Percentiles rank a stretch among this genome's conserved stretches.
These are phyloP conservation scores for Aspergillus uvarum DNA, from an alignment of 2,329 filamentous ascomycete genomes.

Conservation along the genomic window DNA sequence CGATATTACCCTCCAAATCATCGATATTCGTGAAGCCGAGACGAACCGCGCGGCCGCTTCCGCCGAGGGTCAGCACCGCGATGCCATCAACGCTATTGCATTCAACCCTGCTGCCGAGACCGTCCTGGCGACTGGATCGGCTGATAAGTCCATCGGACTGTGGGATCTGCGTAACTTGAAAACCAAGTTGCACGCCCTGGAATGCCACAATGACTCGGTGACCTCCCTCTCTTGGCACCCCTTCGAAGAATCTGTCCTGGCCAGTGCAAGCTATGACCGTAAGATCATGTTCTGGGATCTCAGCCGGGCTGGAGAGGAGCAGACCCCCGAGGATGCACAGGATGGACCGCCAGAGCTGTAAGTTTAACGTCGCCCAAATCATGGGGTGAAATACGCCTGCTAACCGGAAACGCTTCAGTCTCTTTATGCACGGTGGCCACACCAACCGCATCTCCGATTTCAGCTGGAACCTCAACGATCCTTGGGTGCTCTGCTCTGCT, in stretches of 20 bases:
- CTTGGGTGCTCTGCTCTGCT: conserved; percentile 93
- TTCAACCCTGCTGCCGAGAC: conserved; percentile 93
- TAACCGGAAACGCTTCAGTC: conserved; percentile 46
- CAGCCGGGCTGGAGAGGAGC: conserved; percentile 86
- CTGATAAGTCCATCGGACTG: conserved; percentile 89
- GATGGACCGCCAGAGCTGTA: conserved; percentile 94
- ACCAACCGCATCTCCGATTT: conserved; percentile 97
- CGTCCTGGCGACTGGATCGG: conserved; percentile 86
- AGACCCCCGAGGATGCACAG: conserved; percentile 89
- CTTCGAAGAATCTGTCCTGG: conserved; percentile 80
- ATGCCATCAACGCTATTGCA: conserved; percentile 92
- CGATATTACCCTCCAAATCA: conserved; percentile 86
- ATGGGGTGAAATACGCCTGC: background rate
- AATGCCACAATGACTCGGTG: conserved; percentile 84
- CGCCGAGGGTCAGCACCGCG: conserved; percentile 73
- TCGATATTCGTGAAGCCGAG: conserved; percentile 74
- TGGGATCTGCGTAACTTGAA: conserved; percentile 94
- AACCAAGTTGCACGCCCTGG: conserved; percentile 83
- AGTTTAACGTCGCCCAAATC: conserved; percentile 38
- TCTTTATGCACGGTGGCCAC: conserved; percentile 99
- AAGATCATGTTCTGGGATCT: conserved; percentile 97
- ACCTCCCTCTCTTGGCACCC: conserved; percentile 96
- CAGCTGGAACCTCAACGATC: conserved; percentile 95
- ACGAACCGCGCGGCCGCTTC: conserved; percentile 67
- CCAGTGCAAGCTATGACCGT: conserved; percentile 88